Percentiles rank a stretch among this genome's conserved stretches.
These are phyloP conservation scores for Cryptococcus sp. DNA, from an alignment of 1,284 basidiomycete species.

Conservation along the genomic window DNA sequence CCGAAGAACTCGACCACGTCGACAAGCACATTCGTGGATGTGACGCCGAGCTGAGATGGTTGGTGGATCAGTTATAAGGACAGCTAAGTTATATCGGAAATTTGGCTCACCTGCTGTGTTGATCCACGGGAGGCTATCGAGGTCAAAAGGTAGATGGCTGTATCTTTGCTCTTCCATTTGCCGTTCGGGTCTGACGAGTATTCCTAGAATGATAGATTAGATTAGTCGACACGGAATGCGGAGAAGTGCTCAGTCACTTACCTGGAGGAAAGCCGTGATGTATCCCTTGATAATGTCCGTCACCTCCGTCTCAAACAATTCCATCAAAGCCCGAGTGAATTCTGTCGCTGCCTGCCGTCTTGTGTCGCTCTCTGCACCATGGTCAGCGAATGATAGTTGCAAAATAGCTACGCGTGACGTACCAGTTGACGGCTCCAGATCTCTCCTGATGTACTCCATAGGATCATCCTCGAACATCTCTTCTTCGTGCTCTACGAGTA, in stretches of 20 bases:
- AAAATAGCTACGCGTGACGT: constrained; percentile 9
- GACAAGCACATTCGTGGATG: constrained; percentile 86
- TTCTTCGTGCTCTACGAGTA: constrained; percentile 69
- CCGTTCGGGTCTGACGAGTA: constrained; percentile 62
- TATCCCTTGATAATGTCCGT: constrained; percentile 83
- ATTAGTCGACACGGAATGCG: constrained; percentile 14
- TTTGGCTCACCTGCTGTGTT: constrained; percentile 66
- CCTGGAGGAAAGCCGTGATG: constrained; percentile 72
- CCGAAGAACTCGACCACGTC: constrained; percentile 96
- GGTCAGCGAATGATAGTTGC: not conserved
- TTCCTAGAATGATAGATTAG: constrained; percentile 36
- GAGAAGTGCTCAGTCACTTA: constrained; percentile 50
- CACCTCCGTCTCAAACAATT: constrained; percentile 72
- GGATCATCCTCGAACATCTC: constrained; percentile 98
- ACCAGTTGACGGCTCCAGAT: constrained; percentile 61
- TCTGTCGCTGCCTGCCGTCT: constrained; percentile 90
- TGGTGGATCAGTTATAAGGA: too few relatives aligned
- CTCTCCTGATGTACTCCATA: constrained; percentile 88
- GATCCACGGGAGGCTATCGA: constrained; percentile 86
- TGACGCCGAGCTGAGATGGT: constrained; percentile 74
- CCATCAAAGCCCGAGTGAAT: constrained; percentile 86
- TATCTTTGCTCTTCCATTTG: constrained; percentile 94
- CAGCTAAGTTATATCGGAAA: not conserved
- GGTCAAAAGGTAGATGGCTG: constrained; percentile 90
- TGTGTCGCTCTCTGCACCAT: constrained; percentile 62